Percentiles rank a stretch among this genome's conserved stretches.
These are phyloP conservation scores for Eucalyptus pauciflora DNA, from an alignment of 345 rosid species.

Conservation along the genomic window DNA sequence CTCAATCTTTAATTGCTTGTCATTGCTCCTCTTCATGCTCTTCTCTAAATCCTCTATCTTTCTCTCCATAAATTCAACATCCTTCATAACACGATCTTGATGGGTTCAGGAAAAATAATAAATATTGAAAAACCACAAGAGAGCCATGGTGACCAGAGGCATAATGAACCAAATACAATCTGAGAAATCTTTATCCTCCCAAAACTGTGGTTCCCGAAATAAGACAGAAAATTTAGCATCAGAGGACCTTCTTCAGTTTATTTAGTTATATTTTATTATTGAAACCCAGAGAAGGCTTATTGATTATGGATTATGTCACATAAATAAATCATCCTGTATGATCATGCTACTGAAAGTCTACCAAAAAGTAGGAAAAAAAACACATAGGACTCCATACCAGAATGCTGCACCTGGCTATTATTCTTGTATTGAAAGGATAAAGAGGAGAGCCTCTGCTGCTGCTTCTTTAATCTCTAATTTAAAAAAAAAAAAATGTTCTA, in stretches of 20 bases:
- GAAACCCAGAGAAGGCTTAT: background rate
- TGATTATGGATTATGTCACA: background rate
- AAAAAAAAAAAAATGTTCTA: background rate
- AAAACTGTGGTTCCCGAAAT: background rate
- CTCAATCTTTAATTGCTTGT: conserved; percentile 83
- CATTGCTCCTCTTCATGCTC: conserved; percentile 99
- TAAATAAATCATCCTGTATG: background rate
- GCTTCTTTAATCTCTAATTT: background rate
- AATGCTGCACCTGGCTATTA: background rate
- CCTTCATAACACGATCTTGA: conserved; percentile 20
- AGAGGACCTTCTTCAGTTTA: background rate
- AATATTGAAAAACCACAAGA: background rate
- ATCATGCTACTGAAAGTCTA: background rate
- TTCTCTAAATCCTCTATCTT: conserved; percentile 84
- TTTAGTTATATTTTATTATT: background rate
- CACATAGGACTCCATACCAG: background rate
- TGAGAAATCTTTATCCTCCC: background rate
- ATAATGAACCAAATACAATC: background rate
- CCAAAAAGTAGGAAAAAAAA: background rate
- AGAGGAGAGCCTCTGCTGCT: background rate
- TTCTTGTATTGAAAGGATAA: background rate
- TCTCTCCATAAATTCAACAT: conserved; percentile 75
- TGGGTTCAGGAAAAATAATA: background rate
- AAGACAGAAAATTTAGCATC: background rate
- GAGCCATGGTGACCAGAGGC: background rate